Conservation (phyloP, 176 grass and related monocot species). For the Hyparrhenia diplandra region DNA sequence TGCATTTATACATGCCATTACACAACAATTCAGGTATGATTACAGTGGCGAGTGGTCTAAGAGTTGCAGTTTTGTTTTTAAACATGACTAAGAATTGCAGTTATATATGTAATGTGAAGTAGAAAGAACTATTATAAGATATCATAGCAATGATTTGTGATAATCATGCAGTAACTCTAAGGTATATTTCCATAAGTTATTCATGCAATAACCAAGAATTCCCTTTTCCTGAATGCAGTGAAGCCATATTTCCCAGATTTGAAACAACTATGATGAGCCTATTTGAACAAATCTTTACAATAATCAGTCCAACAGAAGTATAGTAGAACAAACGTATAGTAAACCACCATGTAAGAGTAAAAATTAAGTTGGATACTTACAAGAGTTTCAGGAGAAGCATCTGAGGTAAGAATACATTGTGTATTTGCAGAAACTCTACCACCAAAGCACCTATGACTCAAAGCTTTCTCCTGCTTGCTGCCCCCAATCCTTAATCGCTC, state of each 20-base stretch:
- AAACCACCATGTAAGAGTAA: not conserved
- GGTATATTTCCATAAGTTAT: not conserved
- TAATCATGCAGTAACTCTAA: not conserved
- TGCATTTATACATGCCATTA: conserved; percentile 5
- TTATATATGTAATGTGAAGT: not conserved
- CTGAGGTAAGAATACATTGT: conserved; percentile 39
- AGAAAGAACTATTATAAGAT: not conserved
- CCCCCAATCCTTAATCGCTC: conserved; percentile 35
- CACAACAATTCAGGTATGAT: conserved; percentile 2
- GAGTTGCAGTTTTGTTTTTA: not conserved
- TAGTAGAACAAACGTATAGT: not conserved
- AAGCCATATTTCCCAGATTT: not conserved
- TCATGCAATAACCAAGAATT: not conserved
- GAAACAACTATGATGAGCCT: not conserved
- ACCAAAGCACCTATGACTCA: conserved; percentile 42
- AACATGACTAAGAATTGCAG: not conserved
- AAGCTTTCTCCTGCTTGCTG: conserved; percentile 31
- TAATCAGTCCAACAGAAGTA: not conserved
- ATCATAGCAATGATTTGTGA: not conserved
- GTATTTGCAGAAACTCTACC: conserved; percentile 12
- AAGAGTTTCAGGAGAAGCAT: conserved; percentile 27
- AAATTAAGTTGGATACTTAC: conserved; percentile 23
- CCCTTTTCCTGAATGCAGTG: not conserved
- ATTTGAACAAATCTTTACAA: not conserved
- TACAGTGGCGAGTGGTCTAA: not conserved